Conservation (phyloP, 2,329 filamentous ascomycete genomes). For the Trichoderma sp. region DNA sequence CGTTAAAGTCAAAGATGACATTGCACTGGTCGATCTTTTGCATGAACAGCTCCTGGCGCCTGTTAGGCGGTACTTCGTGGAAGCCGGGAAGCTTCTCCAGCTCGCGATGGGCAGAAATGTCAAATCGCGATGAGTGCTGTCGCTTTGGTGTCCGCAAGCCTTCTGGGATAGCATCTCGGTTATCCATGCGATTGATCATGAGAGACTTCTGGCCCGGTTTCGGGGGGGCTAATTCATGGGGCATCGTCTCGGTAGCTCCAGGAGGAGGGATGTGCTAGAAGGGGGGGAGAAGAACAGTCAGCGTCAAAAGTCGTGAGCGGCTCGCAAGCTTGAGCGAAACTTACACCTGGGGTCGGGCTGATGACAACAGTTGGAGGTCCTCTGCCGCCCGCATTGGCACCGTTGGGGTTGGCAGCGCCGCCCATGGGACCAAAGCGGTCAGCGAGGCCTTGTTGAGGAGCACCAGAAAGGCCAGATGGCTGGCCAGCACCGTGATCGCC, state of each 20-base stretch:
- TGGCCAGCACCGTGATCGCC: constrained; percentile 44
- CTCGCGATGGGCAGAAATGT: constrained; percentile 95
- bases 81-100: constrained; percentile 97
- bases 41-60: constrained; percentile 96
- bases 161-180: constrained; percentile 87
- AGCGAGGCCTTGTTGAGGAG: constrained; percentile 36
- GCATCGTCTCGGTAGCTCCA: constrained; percentile 95
- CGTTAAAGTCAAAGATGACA: constrained; percentile 99
- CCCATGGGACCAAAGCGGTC: constrained; percentile 43
- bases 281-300: background rate
- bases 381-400: constrained; percentile 33
- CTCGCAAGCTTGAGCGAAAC: constrained; percentile 30
- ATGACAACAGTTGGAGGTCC: constrained; percentile 88
- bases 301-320: background rate
- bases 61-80: constrained; percentile 93
- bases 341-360: constrained; percentile 88
- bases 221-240: constrained; percentile 89
- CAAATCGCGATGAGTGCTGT: constrained; percentile 95
- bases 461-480: constrained; percentile 37
- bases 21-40: constrained; percentile 99
- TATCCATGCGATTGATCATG: constrained; percentile 85
- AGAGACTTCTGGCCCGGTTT: constrained; percentile 87
- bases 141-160: constrained; percentile 92
- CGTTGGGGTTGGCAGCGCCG: constrained; percentile 37
- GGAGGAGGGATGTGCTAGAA: constrained; percentile 82